phyloP scores from a whole-genome alignment of 2,329 filamentous ascomycete species.

The Thielaviopsis musarum region DNA sequence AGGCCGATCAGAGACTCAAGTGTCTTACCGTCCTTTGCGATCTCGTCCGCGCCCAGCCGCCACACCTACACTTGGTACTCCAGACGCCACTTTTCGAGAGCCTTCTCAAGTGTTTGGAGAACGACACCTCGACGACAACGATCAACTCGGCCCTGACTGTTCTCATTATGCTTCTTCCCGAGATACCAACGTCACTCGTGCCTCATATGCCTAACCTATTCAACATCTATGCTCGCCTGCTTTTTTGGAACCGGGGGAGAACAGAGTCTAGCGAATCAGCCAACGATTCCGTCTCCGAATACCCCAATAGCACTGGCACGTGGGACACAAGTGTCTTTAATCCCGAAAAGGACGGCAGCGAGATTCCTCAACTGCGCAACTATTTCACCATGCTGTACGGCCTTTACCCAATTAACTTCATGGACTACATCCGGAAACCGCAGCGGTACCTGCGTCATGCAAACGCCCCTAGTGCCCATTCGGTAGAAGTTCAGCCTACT shows the following conservation, averaged over 20 bases:
- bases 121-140: constrained; percentile 60
- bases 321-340: constrained; percentile 53
- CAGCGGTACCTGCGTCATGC: constrained; percentile 61
- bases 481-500: constrained; percentile 61
- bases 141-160: constrained; percentile 60
- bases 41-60: constrained; percentile 61
- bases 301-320: constrained; percentile 18
- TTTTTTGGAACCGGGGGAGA: constrained; percentile 57
- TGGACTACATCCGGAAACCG: constrained; percentile 72
- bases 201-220: constrained; percentile 57
- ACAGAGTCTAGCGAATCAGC: constrained; percentile 25
- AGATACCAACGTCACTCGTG: constrained; percentile 57
- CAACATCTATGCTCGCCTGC: constrained; percentile 61
- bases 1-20: constrained; percentile 44
- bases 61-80: constrained; percentile 57
- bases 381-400: constrained; percentile 76
- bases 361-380: constrained; percentile 49
- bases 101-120: constrained; percentile 56
- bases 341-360: constrained; percentile 42
- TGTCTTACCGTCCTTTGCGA: constrained; percentile 51
- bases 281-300: constrained; percentile 10
- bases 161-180: constrained; percentile 66
- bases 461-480: constrained; percentile 51
- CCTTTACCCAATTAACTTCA: constrained; percentile 70
- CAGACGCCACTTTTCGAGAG: constrained; percentile 57